A percentile compares a stretch with the other conserved stretches of the same genome.
Evolutionary conservation across 2,329 filamentous ascomycete genomes (phyloP).

Genomic region (Colletotrichum aenigma): DNA sequence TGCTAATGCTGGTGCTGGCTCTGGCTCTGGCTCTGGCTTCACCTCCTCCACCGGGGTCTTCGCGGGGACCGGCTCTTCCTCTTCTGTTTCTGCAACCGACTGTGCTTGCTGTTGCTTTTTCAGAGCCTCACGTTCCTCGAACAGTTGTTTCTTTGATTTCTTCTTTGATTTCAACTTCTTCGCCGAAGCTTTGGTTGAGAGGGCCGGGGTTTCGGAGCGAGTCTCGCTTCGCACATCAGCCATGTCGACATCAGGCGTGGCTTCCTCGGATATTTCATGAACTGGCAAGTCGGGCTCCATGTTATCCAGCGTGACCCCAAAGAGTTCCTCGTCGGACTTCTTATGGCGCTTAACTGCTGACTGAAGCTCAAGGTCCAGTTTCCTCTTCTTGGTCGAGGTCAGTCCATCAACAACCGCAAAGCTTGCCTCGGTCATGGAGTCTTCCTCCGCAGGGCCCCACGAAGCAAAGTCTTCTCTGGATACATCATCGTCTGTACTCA

Average conservation of each 20-base stretch:
- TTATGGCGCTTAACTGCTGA: slow-evolving; percentile 79
- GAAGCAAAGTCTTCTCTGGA: slow-evolving; percentile 53
- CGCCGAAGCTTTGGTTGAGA: slow-evolving; percentile 56
- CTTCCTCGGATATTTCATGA: slow-evolving; percentile 54
- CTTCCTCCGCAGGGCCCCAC: slow-evolving; percentile 60
- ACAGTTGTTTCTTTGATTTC: slow-evolving; percentile 79
- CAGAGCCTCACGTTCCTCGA: slow-evolving; percentile 69
- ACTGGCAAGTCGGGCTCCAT: slow-evolving; percentile 55
- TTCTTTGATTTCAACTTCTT: slow-evolving; percentile 70
- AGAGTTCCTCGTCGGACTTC: slow-evolving; percentile 79
- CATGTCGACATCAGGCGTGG: slow-evolving; percentile 50
- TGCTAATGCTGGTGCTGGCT: background rate
- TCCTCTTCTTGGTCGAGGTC: slow-evolving; percentile 68
- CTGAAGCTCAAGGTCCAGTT: slow-evolving; percentile 72
- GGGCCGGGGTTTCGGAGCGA: slow-evolving; percentile 50
- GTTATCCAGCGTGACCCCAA: slow-evolving; percentile 64
- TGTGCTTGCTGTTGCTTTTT: slow-evolving; percentile 60
- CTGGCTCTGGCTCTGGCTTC: slow-evolving; percentile 25
- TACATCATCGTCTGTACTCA: slow-evolving; percentile 57
- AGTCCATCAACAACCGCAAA: slow-evolving; percentile 65
- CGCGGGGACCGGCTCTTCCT: slow-evolving; percentile 26
- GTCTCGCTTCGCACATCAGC: slow-evolving; percentile 48
- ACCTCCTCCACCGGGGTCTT: slow-evolving; percentile 36
- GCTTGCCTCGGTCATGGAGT: slow-evolving; percentile 75
- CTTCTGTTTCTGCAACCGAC: slow-evolving; percentile 33